phyloP scores from a whole-genome alignment of 129 eudicot species.

The Lactuca sativa region DNA sequence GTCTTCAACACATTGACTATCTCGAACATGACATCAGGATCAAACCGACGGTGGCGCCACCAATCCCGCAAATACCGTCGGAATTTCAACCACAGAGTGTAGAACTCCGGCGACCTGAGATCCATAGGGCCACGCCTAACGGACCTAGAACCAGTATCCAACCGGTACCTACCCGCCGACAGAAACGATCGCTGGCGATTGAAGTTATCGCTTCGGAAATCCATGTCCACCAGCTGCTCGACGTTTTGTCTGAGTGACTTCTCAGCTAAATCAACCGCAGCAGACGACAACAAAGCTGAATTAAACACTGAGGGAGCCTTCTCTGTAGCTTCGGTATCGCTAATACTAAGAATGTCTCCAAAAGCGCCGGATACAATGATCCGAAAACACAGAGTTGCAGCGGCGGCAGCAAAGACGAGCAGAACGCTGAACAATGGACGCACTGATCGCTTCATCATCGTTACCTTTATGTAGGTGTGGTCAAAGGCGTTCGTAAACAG shows the following conservation, averaged over 20 bases:
- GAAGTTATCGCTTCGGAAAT: constrained; percentile 37
- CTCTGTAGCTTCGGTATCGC: not conserved
- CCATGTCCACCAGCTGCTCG: constrained; percentile 65
- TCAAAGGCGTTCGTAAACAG: constrained; percentile 5
- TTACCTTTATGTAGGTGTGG: constrained; percentile 9
- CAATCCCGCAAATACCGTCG: constrained; percentile 57
- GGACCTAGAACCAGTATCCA: constrained; percentile 41
- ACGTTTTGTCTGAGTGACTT: constrained; percentile 52
- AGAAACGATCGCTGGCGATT: constrained; percentile 53
- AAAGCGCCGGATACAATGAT: constrained; percentile 32
- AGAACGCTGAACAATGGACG: constrained; percentile 52
- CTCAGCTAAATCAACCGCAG: constrained; percentile 58
- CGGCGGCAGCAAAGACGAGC: constrained; percentile 49
- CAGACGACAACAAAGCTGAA: constrained; percentile 50
- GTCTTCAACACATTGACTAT: constrained; percentile 34
- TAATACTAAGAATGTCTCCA: not conserved
- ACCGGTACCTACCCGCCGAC: constrained; percentile 48
- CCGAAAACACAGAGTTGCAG: constrained; percentile 44
- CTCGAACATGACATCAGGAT: constrained; percentile 52
- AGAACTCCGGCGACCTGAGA: constrained; percentile 64
- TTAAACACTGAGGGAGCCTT: constrained; percentile 39
- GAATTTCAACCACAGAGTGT: constrained; percentile 47
- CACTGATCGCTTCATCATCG: constrained; percentile 46
- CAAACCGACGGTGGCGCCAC: constrained; percentile 51
- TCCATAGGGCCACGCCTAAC: constrained; percentile 41